Evolutionary conservation across 257 asterid genomes (phyloP).

Genomic region (Coffea canephora): DNA sequence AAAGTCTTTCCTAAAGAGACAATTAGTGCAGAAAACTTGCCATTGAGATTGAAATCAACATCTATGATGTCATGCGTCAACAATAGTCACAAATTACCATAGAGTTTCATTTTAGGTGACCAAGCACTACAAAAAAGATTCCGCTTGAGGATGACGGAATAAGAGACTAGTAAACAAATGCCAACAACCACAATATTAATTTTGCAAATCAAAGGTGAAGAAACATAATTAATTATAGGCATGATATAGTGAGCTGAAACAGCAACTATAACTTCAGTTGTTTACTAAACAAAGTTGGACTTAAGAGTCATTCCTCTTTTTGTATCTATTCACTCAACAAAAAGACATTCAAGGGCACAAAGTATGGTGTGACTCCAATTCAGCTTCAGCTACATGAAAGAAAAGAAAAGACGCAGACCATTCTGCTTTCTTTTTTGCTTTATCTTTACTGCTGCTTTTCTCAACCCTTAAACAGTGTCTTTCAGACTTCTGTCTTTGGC

Average conservation of each 20-base stretch:
- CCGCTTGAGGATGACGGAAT: background rate
- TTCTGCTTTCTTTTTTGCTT: constrained; percentile 27
- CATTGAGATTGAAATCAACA: background rate
- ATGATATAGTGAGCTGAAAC: background rate
- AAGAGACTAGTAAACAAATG: background rate
- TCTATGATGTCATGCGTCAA: background rate
- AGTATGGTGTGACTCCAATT: constrained; percentile 1
- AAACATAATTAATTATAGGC: background rate
- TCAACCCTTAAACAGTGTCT: constrained; percentile 24
- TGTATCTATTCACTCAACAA: no score
- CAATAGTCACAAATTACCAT: background rate
- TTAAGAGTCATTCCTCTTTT: background rate
- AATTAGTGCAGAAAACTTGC: background rate
- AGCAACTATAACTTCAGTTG: background rate
- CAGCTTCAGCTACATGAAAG: background rate
- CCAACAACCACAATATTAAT: background rate
- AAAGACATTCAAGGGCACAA: background rate
- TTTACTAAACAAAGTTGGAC: background rate
- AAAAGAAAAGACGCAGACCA: constrained; percentile 18
- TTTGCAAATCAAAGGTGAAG: background rate
- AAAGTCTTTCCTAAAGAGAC: no score
- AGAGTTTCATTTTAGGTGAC: background rate
- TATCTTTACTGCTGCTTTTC: constrained; percentile 25
- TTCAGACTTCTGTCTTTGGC: constrained; percentile 11
- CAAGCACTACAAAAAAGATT: background rate